Percentiles rank a stretch among this genome's conserved stretches.
Conservation (phyloP, 2,329 filamentous ascomycete species). For the Leptographium radiaticola region DNA sequence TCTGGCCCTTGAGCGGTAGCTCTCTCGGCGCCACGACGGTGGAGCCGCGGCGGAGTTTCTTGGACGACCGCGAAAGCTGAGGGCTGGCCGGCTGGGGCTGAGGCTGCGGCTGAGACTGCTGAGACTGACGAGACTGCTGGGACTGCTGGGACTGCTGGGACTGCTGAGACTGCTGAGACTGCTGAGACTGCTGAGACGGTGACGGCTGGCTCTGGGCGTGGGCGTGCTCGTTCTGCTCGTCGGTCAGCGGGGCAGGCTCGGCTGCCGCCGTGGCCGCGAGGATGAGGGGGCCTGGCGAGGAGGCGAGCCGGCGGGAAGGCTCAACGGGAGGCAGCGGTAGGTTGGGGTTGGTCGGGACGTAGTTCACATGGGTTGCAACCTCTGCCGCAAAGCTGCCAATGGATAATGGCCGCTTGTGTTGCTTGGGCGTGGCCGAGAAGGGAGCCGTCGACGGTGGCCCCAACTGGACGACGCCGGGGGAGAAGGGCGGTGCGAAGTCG, state of each 20-base stretch:
- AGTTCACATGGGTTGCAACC: constrained; percentile 48
- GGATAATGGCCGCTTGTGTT: constrained; percentile 35
- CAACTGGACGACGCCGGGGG: constrained; percentile 14
- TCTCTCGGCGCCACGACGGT: constrained; percentile 10
- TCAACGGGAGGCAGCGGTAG: constrained; percentile 46
- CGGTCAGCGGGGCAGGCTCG: background rate
- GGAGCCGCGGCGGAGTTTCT: constrained; percentile 32
- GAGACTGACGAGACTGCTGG: no score
- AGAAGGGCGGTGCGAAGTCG: constrained; percentile 26
- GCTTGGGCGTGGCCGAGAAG: background rate
- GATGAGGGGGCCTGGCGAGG: constrained; percentile 37
- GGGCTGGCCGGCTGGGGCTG: constrained; percentile 12
- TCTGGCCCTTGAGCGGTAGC: constrained; percentile 30
- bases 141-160: constrained; percentile 5
- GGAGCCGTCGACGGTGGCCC: constrained; percentile 15
- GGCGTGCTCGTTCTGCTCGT: background rate
- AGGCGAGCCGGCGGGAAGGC: constrained; percentile 42
- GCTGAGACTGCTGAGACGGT: background rate
- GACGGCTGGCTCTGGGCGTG: no score
- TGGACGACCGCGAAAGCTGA: constrained; percentile 21
- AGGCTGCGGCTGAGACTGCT: background rate
- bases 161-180: constrained; percentile 9
- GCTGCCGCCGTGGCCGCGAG: constrained; percentile 10
- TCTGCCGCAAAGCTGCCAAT: constrained; percentile 34
- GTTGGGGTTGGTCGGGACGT: constrained; percentile 40